Evolutionary conservation across 2,329 filamentous ascomycete species (phyloP), one percentile per base, ranked within the genome.

Genomic region (Ophiostoma novo-ulmi): DNA sequence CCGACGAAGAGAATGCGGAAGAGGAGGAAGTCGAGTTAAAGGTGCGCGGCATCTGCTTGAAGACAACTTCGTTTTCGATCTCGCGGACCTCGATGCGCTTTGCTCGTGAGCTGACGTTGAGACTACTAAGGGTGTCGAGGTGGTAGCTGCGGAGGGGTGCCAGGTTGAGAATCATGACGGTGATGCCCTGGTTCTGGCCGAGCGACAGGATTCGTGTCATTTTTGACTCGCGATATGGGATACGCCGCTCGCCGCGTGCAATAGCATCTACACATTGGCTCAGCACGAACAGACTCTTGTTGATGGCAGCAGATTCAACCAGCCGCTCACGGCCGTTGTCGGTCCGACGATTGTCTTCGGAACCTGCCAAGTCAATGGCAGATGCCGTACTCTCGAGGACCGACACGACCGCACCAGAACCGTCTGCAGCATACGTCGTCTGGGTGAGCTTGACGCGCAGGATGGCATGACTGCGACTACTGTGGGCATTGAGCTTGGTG

Each of bases 241-340:
- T 94, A 44, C 94, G 88, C 75, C 85, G 87, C 78, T 90, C 88
- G 41, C 87, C 87, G 35, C 87, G 83, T 0, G 91, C 91, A 77
- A 98, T 98, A 70, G 94, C 94, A 78, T 98, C 94, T 69, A 98
- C 94, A 76, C 94, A 98, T 78, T 97, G 93, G 63, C 93, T 94
- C 67, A 98, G 82, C 22, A 97, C 94, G 76, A 98, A 98, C 7
- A 98, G 84, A 74, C 92, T 96, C 82, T 97, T 98, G 85, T 98
- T 98, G 83, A 98, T 98, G 77, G 92, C 94, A 0, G 94, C 93
- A 55, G 93, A 97, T 80, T 98, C 94, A n/a, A 97, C 87, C 78
- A 98, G 84, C 36, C 94, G 87, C 79, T 97, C 93, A 78, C 94
- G 95, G 76, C 90, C 93, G 79, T 98, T 98, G 69, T 97, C 94